Conservation (phyloP, 2,329 filamentous ascomycete species). For the Pestalotiopsis sp. region DNA sequence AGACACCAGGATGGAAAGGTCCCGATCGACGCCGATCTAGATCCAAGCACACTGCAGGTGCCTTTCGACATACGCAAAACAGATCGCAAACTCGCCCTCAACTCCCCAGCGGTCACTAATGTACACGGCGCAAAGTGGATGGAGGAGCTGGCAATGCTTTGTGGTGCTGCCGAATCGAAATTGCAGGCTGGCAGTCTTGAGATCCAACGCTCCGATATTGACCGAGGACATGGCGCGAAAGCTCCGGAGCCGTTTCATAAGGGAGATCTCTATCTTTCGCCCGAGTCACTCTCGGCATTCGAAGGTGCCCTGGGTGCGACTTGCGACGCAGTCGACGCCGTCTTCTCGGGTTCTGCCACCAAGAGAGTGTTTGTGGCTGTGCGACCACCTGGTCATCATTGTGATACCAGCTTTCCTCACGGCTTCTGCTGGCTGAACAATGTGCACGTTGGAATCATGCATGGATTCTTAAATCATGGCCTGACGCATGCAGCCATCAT, state of each 20-base stretch:
- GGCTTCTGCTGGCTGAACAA: conserved; percentile 99
- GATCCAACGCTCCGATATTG: conserved; percentile 67
- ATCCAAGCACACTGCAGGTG: conserved; percentile 54
- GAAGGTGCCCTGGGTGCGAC: conserved; percentile 91
- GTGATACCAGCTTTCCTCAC: conserved; percentile 83
- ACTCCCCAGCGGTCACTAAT: conserved; percentile 77
- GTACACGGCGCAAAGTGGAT: conserved; percentile 94
- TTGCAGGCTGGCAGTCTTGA: conserved; percentile 76
- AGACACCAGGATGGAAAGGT: conserved; percentile 71
- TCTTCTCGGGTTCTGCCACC: conserved; percentile 66
- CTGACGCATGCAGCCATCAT: conserved; percentile 93
- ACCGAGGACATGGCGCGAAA: conserved; percentile 42
- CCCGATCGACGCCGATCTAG: conserved; percentile 64
- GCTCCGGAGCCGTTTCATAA: conserved; percentile 68
- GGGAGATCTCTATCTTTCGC: conserved; percentile 87
- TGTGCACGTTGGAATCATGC: conserved; percentile 93
- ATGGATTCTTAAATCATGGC: conserved; percentile 79
- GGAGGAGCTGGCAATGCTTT: conserved; percentile 86
- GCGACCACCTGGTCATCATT: conserved; percentile 92
- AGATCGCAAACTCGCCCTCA: conserved; percentile 67
- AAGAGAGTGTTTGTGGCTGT: conserved; percentile 88
- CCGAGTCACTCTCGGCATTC: conserved; percentile 82
- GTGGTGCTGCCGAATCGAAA: conserved; percentile 74
- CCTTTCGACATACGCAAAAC: conserved; percentile 89
- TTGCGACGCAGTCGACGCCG: conserved; percentile 85